phyloP scores from a whole-genome alignment of 345 rosid species.

The Adansonia digitata region DNA sequence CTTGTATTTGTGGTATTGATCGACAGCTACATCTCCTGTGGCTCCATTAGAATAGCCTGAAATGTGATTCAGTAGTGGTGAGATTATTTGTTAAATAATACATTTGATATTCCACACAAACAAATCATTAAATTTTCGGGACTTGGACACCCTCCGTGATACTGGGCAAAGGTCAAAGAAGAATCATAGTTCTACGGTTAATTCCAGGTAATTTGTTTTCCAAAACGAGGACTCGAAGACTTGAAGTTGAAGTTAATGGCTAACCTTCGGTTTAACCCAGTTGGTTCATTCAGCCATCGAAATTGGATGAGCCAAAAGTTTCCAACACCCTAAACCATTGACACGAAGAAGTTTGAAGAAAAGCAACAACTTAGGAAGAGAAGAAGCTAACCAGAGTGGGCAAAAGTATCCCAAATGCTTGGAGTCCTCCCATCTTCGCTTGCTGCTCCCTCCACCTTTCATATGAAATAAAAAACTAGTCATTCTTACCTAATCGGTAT shows the following conservation, averaged over 20 bases:
- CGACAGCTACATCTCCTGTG: constrained; percentile 41
- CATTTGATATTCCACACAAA: neutral
- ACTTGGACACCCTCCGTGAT: neutral
- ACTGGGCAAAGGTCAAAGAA: neutral
- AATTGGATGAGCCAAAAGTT: no score
- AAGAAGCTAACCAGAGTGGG: neutral
- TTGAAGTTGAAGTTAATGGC: no score
- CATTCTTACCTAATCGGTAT: neutral
- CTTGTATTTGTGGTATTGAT: constrained; percentile 53
- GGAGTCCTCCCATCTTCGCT: constrained; percentile 49
- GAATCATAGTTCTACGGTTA: neutral
- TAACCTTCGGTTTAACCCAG: no score
- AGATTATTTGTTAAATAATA: neutral
- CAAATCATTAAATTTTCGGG: neutral
- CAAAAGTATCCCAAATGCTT: neutral
- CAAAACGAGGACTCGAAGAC: no score
- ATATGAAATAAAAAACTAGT: neutral
- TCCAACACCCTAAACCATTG: constrained; percentile 29
- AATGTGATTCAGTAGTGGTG: neutral
- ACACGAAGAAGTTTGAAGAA: constrained; percentile 17
- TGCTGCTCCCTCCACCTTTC: constrained; percentile 42
- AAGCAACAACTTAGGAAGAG: neutral
- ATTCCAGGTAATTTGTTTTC: neutral
- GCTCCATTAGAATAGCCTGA: constrained; percentile 33
- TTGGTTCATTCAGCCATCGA: no score